These are phyloP conservation scores for Clavispora fructus DNA, from an alignment of 805 yeast genomes.

Conservation along the genomic window DNA sequence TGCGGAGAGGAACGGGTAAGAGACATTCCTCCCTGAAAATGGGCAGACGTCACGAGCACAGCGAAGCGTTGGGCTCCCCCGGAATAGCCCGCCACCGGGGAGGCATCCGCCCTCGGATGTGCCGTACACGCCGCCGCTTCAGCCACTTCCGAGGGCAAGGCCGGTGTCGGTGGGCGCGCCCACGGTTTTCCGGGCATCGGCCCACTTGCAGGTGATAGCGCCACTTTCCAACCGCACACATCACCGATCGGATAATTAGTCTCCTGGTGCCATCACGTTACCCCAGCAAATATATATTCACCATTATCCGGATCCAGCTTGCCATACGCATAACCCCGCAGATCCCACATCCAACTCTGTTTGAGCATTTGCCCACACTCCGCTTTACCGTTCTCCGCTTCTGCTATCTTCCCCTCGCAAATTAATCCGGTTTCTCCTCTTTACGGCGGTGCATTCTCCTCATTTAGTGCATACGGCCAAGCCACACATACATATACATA, in stretches of 20 bases:
- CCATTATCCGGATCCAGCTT: background rate
- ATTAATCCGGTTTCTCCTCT: slow-evolving; percentile 8
- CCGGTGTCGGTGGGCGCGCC: background rate
- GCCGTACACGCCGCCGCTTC: too few species aligned
- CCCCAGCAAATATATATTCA: background rate
- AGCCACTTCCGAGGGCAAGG: background rate
- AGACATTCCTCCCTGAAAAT: too few species aligned
- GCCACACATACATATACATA: background rate
- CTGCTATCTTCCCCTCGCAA: slow-evolving; percentile 6
- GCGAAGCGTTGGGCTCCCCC: background rate
- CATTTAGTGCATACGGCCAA: slow-evolving; percentile 8
- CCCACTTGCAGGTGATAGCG: background rate
- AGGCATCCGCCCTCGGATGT: too few species aligned
- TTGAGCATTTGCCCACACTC: background rate
- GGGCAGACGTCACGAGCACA: too few species aligned
- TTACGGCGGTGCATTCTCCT: slow-evolving; percentile 8
- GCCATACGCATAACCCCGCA: background rate
- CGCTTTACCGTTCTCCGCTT: background rate
- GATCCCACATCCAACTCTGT: background rate
- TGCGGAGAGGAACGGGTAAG: too few species aligned
- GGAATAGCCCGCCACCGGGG: too few species aligned
- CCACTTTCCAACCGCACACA: background rate
- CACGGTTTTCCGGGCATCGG: background rate
- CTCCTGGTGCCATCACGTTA: background rate
- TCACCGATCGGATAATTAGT: background rate